Evolutionary conservation across 371 early-diverging fungal species (phyloP).

Genomic region (Mortierella sp.): DNA sequence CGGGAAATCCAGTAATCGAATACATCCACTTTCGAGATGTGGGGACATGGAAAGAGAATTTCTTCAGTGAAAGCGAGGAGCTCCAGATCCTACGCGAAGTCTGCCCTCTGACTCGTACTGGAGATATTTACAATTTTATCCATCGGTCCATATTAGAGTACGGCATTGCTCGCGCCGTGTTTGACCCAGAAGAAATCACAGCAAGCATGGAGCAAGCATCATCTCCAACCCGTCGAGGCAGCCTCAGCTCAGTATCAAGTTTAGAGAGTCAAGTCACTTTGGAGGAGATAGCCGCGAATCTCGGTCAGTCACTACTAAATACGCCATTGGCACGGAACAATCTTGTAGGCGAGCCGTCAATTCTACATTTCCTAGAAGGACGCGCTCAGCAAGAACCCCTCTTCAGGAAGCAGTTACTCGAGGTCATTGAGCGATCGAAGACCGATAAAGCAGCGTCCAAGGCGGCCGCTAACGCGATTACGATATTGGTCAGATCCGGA

Average conservation of each 20-base stretch:
- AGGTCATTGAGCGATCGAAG: conserved; percentile 7
- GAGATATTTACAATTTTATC: conserved; percentile 14
- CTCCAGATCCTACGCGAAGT: background rate
- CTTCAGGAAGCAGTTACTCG: conserved; percentile 5
- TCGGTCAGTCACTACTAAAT: background rate
- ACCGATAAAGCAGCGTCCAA: background rate
- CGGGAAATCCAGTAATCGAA: background rate
- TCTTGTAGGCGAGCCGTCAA: conserved; percentile 4
- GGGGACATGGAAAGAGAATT: background rate
- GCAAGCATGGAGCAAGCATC: background rate
- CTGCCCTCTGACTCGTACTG: conserved; percentile 10
- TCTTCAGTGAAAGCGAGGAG: conserved; percentile 1
- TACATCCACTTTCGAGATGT: background rate
- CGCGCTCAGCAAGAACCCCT: background rate
- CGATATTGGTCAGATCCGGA: conserved; percentile 9
- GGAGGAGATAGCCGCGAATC: background rate
- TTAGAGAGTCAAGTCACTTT: background rate
- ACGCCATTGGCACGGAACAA: background rate
- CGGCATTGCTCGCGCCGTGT: conserved; percentile 8
- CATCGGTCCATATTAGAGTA: conserved; percentile 18
- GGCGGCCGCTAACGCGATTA: conserved; percentile 21
- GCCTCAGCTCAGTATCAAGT: background rate
- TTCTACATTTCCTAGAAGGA: conserved; percentile 10
- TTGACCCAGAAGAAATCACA: conserved; percentile 7
- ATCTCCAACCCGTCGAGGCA: background rate